Base-by-base conservation (phyloP, 2,329 filamentous ascomycete genomes). In the Aspergillus pseudonomiae region DNA sequence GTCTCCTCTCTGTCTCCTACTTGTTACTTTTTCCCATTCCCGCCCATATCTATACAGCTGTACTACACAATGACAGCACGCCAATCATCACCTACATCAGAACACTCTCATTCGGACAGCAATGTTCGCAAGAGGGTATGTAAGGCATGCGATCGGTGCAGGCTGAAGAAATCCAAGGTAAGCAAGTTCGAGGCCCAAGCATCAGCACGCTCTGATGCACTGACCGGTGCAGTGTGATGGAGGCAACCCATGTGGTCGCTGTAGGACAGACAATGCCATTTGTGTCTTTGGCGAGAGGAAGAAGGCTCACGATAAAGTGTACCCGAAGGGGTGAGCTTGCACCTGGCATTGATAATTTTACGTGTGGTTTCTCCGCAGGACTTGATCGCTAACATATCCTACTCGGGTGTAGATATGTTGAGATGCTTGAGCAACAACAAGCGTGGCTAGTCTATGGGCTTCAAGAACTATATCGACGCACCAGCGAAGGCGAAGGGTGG, bases 391-490 rank as follows among this genome's bases (percentile, higher is more conserved):
- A 41, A 61, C 14, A 26, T n/a, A 28, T 41, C 11, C 41, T 32
- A 24, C 24, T 57, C 32, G 26, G 4, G 19, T 54, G 6, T 52
- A 88, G 86, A 67, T 88, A 88, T 65, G 86, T 89, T 34, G 87
- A 89, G 74, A 88, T 89, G 86, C 82, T 89, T 57, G 87, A 89
- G 71, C 86, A 88, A 71, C 87, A 89, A 79, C 87, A 89, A 74
- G 75, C 79, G 24, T 87, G 88, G 77, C 80, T 89, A 6, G 86
- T 89, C 34, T 78, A 84, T 60, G 87, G 85, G 50, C 80, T 89
- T 6, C 85, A 87, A 72, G 85, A 88, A 73, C 78, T 89, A 53
- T 89, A 89, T 74, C 82, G 80, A 66, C 81, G 84, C 59, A 72
- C 84, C 36, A 77, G 81, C 36, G 79, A 79, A 46, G 84, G 84